Conservation (phyloP, 2,329 filamentous ascomycete species). For the Biscogniauxia mediterranea region DNA sequence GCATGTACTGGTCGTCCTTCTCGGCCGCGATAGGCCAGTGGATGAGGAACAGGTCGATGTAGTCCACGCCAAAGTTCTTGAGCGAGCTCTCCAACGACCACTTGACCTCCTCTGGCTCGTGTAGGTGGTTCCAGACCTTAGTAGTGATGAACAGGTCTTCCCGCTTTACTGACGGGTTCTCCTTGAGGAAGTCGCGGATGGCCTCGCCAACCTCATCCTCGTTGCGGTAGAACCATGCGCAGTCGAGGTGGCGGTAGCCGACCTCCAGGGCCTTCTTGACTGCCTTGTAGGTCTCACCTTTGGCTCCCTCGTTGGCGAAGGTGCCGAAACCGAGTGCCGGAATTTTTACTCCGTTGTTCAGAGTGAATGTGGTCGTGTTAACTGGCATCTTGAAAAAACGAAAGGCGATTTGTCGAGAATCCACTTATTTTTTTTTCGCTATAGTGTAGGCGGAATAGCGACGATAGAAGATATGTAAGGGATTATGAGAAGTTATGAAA, state of each 20-base stretch:
- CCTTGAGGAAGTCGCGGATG: constrained; percentile 45
- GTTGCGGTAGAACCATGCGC: constrained; percentile 69
- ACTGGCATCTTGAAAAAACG: constrained; percentile 13
- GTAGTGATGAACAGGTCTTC: constrained; percentile 59
- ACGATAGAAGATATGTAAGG: neutral
- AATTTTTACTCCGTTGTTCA: constrained; percentile 55
- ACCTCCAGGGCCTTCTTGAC: constrained; percentile 61
- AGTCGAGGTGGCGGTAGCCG: constrained; percentile 67
- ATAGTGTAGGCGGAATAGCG: neutral
- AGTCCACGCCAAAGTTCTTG: constrained; percentile 51
- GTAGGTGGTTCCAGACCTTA: constrained; percentile 68
- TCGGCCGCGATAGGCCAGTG: constrained; percentile 48
- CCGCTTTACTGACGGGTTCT: constrained; percentile 45
- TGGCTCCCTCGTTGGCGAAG: constrained; percentile 63
- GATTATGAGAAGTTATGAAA: neutral
- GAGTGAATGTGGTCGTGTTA: constrained; percentile 39
- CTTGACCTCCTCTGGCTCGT: constrained; percentile 59
- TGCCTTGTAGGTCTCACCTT: constrained; percentile 60
- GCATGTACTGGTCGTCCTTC: constrained; percentile 40
- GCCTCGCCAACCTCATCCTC: constrained; percentile 59
- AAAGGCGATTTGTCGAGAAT: neutral
- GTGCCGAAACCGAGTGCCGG: constrained; percentile 65
- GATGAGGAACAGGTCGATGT: constrained; percentile 60
- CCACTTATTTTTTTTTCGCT: neutral
- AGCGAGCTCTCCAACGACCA: constrained; percentile 52